Percentiles rank a stretch among this genome's conserved stretches.
Evolutionary conservation across 805 yeast species (phyloP).

Genomic region (Starmerella asiatica): DNA sequence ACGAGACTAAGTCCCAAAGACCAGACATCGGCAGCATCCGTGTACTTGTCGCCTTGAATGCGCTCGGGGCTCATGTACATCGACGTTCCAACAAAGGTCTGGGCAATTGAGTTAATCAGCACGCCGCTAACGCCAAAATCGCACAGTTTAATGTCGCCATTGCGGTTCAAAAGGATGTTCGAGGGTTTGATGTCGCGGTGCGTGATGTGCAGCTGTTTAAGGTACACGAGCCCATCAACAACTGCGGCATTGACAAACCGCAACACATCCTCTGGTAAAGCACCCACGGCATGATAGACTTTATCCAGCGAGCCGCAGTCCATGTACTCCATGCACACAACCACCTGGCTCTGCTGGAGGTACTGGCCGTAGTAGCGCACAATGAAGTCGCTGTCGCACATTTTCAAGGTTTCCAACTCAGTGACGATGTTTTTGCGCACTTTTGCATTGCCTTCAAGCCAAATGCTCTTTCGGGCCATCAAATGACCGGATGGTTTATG

Average conservation of each 20-base stretch:
- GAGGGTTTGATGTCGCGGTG: conserved; percentile 96
- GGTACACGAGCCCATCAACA: conserved; percentile 63
- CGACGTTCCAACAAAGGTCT: conserved; percentile 95
- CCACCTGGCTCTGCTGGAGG: conserved; percentile 54
- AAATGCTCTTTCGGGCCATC: conserved; percentile 83
- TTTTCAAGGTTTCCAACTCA: conserved; percentile 82
- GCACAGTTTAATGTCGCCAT: conserved; percentile 80
- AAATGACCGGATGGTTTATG: conserved; percentile 79
- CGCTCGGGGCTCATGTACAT: conserved; percentile 97
- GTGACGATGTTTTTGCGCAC: conserved; percentile 74
- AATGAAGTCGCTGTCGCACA: conserved; percentile 66
- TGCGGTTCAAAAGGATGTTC: conserved; percentile 74
- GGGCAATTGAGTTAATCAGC: conserved; percentile 84
- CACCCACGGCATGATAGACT: conserved; percentile 47
- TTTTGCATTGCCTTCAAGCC: conserved; percentile 65
- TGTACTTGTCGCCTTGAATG: conserved; percentile 85
- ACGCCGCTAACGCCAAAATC: conserved; percentile 96
- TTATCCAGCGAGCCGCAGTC: conserved; percentile 88
- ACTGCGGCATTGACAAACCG: conserved; percentile 66
- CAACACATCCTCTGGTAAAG: conserved; percentile 53
- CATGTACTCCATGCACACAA: conserved; percentile 90
- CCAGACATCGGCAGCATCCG: conserved; percentile 97
- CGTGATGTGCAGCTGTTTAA: conserved; percentile 75
- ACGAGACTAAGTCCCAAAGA: conserved; percentile 81
- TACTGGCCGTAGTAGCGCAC: conserved; percentile 88